These are phyloP conservation scores for Candida berthetii DNA, from an alignment of 805 yeast species.

Conservation along the genomic window DNA sequence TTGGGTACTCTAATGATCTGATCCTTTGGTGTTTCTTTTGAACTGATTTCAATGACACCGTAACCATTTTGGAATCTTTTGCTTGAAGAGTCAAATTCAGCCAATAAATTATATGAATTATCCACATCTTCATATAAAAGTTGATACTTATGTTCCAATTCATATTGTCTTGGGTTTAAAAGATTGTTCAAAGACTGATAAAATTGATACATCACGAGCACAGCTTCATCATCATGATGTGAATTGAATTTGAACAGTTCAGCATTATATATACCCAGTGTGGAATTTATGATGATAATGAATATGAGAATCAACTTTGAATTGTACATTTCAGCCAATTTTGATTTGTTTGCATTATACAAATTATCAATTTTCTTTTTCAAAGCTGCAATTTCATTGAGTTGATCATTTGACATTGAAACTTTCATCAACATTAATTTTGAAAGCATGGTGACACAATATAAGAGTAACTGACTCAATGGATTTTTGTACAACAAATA, in stretches of 20 bases:
- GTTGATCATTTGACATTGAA: not conserved
- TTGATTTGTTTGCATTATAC: not conserved
- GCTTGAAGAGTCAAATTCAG: conserved; percentile 1
- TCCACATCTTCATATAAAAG: conserved; percentile 15
- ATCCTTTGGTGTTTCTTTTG: conserved; percentile 15
- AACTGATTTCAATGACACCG: conserved; percentile 11
- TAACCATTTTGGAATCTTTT: not conserved
- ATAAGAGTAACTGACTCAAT: not conserved
- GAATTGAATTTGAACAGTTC: conserved; percentile 6
- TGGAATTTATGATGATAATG: conserved; percentile 12
- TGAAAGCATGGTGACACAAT: not conserved
- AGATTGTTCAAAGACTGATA: conserved; percentile 9
- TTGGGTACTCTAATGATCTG: conserved; percentile 17
- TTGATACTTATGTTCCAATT: conserved; percentile 7
- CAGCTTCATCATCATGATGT: not conserved
- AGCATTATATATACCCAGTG: conserved; percentile 10
- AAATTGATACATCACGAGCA: conserved; percentile 5
- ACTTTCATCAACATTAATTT: not conserved
- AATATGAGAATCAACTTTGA: conserved; percentile 2
- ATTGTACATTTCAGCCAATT: not conserved
- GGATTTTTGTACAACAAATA: not conserved
- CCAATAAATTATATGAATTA: conserved; percentile 14
- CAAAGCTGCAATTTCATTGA: not conserved
- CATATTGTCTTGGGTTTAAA: conserved; percentile 7
- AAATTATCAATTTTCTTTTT: conserved; percentile 2